Percentiles rank a stretch among this genome's conserved stretches.
Conservation (phyloP, 306 rosid species). For the Trifolium fragiferum region DNA sequence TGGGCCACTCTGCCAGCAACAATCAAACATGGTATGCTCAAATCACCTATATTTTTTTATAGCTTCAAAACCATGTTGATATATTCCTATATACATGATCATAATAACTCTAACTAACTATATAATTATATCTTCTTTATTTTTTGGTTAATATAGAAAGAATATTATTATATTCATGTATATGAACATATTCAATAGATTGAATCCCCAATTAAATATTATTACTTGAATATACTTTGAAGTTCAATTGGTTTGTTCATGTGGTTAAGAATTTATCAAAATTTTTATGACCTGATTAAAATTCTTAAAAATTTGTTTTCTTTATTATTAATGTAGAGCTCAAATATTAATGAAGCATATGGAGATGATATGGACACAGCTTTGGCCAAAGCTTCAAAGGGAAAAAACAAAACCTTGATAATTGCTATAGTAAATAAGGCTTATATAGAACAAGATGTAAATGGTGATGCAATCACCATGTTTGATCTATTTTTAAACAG, state of each 20-base stretch:
- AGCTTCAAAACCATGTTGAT: too few species aligned
- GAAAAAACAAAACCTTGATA: constrained; percentile 68
- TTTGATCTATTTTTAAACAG: constrained; percentile 73
- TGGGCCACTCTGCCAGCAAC: not conserved
- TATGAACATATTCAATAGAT: too few species aligned
- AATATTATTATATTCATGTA: not conserved
- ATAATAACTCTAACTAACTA: too few species aligned
- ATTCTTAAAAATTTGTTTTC: not conserved
- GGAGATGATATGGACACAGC: constrained; percentile 55
- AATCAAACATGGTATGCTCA: not conserved
- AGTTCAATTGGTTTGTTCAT: not conserved
- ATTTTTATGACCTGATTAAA: not conserved
- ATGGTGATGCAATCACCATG: constrained; percentile 62
- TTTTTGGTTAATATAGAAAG: too few species aligned
- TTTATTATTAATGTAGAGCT: constrained; percentile 22
- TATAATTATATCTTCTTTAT: too few species aligned
- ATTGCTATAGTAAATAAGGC: constrained; percentile 69
- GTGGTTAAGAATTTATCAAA: not conserved
- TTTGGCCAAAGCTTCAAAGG: constrained; percentile 61
- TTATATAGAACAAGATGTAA: constrained; percentile 58
- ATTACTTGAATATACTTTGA: not conserved
- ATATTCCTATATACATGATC: too few species aligned
- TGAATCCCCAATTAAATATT: too few species aligned
- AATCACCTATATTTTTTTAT: not conserved
- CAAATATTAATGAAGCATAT: not conserved